phyloP scores from a whole-genome alignment of 2,329 filamentous ascomycete genomes.

The Penicillium expansum region DNA sequence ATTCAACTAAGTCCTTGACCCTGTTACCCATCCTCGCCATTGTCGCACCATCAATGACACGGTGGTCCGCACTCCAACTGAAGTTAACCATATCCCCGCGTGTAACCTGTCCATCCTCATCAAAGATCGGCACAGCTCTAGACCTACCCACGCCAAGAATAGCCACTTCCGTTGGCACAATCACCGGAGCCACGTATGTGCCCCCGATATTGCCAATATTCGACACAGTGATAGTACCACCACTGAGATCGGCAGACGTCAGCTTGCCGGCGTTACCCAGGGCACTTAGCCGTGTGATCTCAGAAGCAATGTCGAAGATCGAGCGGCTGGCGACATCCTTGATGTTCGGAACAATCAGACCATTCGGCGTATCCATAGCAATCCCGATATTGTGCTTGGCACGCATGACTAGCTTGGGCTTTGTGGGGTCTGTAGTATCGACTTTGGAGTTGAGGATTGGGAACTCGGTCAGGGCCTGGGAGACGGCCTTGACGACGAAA shows the following conservation, averaged over 20 bases:
- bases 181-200: conserved; percentile 84
- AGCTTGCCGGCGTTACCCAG: conserved; percentile 75
- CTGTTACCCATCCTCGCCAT: conserved; percentile 86
- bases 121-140: conserved; percentile 77
- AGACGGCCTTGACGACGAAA: conserved; percentile 94
- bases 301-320: conserved; percentile 72
- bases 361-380: conserved; percentile 87
- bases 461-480: conserved; percentile 74
- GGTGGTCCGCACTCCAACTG: conserved; percentile 94
- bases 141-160: conserved; percentile 86
- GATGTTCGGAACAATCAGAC: conserved; percentile 88
- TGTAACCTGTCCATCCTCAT: conserved; percentile 57
- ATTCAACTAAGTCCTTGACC: conserved; percentile 74
- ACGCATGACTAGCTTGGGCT: conserved; percentile 74
- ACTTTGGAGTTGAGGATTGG: conserved; percentile 86
- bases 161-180: conserved; percentile 85
- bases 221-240: conserved; percentile 90
- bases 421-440: conserved; percentile 60
- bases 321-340: conserved; percentile 75
- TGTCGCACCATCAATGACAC: conserved; percentile 90
- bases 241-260: conserved; percentile 69
- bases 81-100: conserved; percentile 81
- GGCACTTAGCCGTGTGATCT: conserved; percentile 69
- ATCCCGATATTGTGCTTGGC: conserved; percentile 91
- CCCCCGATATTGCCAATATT: conserved; percentile 96